Base-by-base conservation (phyloP, 164 flowering plant species). In the Paratinospora sagittata region DNA sequence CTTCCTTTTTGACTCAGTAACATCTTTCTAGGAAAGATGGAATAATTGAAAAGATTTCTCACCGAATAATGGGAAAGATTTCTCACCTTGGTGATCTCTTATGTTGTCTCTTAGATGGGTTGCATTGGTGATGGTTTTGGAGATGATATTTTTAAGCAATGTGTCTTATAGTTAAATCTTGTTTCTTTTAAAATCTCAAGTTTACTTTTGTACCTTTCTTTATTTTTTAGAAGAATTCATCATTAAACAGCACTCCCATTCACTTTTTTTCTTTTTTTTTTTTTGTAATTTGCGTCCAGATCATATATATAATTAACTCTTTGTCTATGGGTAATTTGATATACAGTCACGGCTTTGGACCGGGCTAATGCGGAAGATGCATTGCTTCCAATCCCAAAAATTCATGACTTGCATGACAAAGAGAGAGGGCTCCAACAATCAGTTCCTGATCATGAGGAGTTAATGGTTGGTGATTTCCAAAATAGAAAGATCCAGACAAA, bases 351-450 rank as follows among this genome's bases (percentile, higher is more conserved):
- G 63, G 92, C 96, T 39, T 74, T 95, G 63, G 97, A 90, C 76
- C 93, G 98, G 71, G 86, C 97, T 70, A 87, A 90, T 84, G 93
- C 91, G 0, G 96, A 88, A 79, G 99, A 85, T 72, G 97, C 97
- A 13, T 62, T 84, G 57, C 85, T 86, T 77, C 97, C 97, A 49
- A 77, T 86, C 55, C 85, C 97, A 62, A 90, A 74, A 78, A 41
- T 89, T 43, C 67, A 82, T 72, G 84, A 87, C 73, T 65, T 78
- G 68, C 71, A 71, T 67, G 85, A 84, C 16, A 80, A 77, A 63
- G 81, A 76, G 58, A 66, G 67, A 76, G 78, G 71, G 70, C 73
- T 55, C 26, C 62, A 64, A 57, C 63, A 68, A 26, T 67, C 79
- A 23, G 64, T 17, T 62, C 26, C 30, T 66, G 82, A 74, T 69